These are phyloP conservation scores for Passiflora organensis DNA, from an alignment of 345 rosid species.

Conservation along the genomic window DNA sequence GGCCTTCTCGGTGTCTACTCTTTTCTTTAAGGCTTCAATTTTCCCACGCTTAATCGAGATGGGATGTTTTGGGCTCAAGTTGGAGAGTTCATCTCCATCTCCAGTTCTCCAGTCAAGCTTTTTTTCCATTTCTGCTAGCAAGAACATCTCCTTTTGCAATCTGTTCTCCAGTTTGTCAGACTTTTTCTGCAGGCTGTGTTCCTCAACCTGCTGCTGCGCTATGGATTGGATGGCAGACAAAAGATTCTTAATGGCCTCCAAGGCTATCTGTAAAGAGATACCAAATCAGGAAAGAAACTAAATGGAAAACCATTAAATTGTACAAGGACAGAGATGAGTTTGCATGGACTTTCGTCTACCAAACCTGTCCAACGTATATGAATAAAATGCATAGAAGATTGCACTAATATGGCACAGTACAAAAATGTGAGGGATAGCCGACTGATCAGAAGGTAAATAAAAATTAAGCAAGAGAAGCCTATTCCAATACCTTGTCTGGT, in stretches of 20 bases:
- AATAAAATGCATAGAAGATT: not conserved
- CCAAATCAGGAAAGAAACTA: not conserved
- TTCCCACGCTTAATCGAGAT: slow-evolving; percentile 54
- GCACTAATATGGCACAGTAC: not conserved
- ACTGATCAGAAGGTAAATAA: not conserved
- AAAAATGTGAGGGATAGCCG: not conserved
- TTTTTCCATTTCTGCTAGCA: slow-evolving; percentile 57
- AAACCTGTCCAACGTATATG: too few relatives aligned
- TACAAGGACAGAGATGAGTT: too few relatives aligned
- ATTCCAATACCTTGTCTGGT: slow-evolving; percentile 59
- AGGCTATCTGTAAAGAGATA: slow-evolving; percentile 43
- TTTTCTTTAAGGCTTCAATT: slow-evolving; percentile 49
- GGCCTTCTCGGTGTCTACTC: slow-evolving; percentile 47
- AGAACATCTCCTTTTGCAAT: slow-evolving; percentile 54
- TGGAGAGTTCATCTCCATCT: slow-evolving; percentile 27
- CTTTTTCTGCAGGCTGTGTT: slow-evolving; percentile 46
- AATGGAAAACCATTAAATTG: not conserved
- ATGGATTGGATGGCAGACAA: slow-evolving; percentile 51
- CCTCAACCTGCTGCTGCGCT: slow-evolving; percentile 57
- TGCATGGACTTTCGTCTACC: too few relatives aligned
- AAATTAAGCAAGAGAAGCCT: too few relatives aligned
- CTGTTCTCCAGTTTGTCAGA: slow-evolving; percentile 53
- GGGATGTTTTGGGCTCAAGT: slow-evolving; percentile 65
- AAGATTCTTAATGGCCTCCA: slow-evolving; percentile 64
- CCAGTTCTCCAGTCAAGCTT: slow-evolving; percentile 37